phyloP scores from a whole-genome alignment of 108 stramenopile species.

The Skeletonema grethae region DNA sequence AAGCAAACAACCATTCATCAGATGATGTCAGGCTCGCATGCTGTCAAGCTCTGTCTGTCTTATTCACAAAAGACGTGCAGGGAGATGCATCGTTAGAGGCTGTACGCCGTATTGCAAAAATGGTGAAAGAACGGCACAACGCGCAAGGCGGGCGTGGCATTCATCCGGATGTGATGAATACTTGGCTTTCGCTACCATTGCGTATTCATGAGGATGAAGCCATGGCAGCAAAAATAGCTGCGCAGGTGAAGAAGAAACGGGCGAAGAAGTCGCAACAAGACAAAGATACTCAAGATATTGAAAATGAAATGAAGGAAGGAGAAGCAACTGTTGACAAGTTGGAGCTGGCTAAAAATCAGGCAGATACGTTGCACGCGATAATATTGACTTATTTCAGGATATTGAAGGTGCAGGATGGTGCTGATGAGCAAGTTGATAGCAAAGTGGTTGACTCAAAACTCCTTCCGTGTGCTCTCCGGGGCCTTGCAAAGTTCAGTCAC shows the following conservation, averaged over 20 bases:
- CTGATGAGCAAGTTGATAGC: slow-evolving; percentile 16
- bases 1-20: slow-evolving; percentile 58
- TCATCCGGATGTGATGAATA: slow-evolving; percentile 67
- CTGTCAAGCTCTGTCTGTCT: slow-evolving; percentile 58
- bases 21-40: slow-evolving; percentile 71
- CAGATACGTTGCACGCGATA: slow-evolving; percentile 77
- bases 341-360: slow-evolving; percentile 70
- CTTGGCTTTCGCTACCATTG: slow-evolving; percentile 73
- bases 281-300: slow-evolving; percentile 72
- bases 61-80: slow-evolving; percentile 75
- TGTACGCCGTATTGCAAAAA: slow-evolving; percentile 67
- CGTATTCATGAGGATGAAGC: slow-evolving; percentile 86
- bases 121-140: slow-evolving; percentile 62
- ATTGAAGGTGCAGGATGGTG: slow-evolving; percentile 58
- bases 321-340: slow-evolving; percentile 81
- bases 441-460: slow-evolving; percentile 34
- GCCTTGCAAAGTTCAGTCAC: slow-evolving; percentile 88
- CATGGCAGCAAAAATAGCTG: slow-evolving; percentile 73
- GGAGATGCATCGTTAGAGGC: slow-evolving; percentile 86
- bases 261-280: slow-evolving; percentile 70
- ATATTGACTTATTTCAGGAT: slow-evolving; percentile 86
- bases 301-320: slow-evolving; percentile 78
- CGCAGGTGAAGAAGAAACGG: slow-evolving; percentile 66
- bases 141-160: slow-evolving; percentile 34
- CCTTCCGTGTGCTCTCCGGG: slow-evolving; percentile 76